Percentiles rank a stretch among this genome's conserved stretches.
Conservation (phyloP, 139 green algal species). For the Monoraphidium neglectum region DNA sequence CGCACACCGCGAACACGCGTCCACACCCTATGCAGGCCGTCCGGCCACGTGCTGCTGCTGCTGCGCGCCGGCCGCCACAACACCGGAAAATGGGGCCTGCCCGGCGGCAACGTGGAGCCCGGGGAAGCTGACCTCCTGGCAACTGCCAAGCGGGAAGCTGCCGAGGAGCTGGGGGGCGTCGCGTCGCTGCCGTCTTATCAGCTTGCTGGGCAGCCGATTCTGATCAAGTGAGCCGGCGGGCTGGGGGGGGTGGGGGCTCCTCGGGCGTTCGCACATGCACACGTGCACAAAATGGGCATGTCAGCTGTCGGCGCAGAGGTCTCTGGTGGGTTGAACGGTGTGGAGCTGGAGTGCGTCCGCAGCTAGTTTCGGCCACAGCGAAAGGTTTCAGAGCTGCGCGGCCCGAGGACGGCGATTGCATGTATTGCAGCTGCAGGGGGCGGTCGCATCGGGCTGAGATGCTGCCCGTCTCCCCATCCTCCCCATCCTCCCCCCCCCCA, state of each 20-base stretch:
- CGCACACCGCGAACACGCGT: no score
- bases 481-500: background rate
- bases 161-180: conserved; percentile 45
- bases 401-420: background rate
- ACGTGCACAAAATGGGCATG: background rate
- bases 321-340: background rate
- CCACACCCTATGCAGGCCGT: conserved; percentile 26
- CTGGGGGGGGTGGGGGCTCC: background rate
- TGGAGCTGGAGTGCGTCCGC: background rate
- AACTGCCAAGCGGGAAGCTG: conserved; percentile 57
- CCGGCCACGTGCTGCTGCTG: conserved; percentile 53
- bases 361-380: background rate
- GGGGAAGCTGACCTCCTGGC: conserved; percentile 55
- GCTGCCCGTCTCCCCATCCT: background rate
- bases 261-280: background rate
- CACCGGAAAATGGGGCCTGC: conserved; percentile 67
- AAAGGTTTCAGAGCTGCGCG: background rate
- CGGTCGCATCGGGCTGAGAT: background rate
- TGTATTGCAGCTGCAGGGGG: background rate
- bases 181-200: no score
- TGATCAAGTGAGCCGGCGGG: conserved; percentile 26
- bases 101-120: conserved; percentile 72
- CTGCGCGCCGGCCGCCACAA: conserved; percentile 58
- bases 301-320: background rate
- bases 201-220: conserved; percentile 13